Evolutionary conservation across 139 green algal species (phyloP), one percentile per base, ranked within the genome.

Genomic region (Mesostigma viride): DNA sequence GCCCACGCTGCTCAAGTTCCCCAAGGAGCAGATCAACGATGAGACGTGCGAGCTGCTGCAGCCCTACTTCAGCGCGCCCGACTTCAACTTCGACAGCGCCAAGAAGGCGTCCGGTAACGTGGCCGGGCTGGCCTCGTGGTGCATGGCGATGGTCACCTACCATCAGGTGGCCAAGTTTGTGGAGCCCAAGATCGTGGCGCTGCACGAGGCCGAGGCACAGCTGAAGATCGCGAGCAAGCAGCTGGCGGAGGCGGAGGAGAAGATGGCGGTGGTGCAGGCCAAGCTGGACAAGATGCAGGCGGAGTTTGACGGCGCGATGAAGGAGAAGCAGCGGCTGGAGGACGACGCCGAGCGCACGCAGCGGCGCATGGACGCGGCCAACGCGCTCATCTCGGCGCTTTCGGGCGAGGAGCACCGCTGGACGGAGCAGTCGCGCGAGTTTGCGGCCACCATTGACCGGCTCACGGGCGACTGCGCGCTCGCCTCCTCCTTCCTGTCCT

Each of bases 11-110:
- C 79, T 94, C 61, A 91, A 93, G 72, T 96, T 96, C 72, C 79
- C 91, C 60, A 96, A 96, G 84, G 87, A 94, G 76, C 76, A 88
- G 66, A 95, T 95, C 70, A 94, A 88, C 66, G 89, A 95, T 58
- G 89, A 95, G 77, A 94, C 87, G 0, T 81, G 90, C 30, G 87
- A 94, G 79, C 83, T 94, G 61, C 79, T 94, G 34, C 70, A 89
- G 77, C 91, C 91, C 34, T 97, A 97, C 85, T 94, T 95, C 66
- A 56, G 46, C 0, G 79, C 84, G 2, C 81, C 82, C 20, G 90
- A 96, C 79, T 97, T 95, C 84, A 95, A 89, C 77, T 95, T 84
- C 68, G 86, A 95, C 2, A 65, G 73, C 20, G 90, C 90, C 26
- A 87, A 90, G 70, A 95, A 96, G 79, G 85, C 87, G 0, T 86